Conservation (phyloP, 176 grass and related monocot genomes). For the Avena sativa region DNA sequence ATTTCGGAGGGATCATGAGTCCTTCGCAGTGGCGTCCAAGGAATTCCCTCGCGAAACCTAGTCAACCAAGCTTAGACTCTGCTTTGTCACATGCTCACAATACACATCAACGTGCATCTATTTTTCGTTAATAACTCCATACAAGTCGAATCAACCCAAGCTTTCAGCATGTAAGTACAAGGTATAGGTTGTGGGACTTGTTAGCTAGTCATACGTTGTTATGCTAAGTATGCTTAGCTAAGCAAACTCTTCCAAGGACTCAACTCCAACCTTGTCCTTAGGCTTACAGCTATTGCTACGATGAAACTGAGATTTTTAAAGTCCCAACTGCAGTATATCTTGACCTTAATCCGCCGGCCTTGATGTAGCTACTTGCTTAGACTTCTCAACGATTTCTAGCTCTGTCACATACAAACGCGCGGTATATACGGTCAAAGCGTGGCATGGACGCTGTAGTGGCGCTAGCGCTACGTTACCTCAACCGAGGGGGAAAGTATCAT, state of each 20-base stretch:
- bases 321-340: background rate
- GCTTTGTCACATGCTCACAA: background rate
- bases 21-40: background rate
- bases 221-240: background rate
- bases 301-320: background rate
- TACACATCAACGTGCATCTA: background rate
- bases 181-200: background rate
- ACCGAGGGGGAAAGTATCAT: background rate
- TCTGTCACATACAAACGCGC: background rate
- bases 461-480: background rate
- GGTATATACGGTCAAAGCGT: background rate
- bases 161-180: background rate
- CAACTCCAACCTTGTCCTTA: background rate
- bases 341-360: slow-evolving; percentile 30
- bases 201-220: background rate
- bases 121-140: too few species aligned
- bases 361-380: slow-evolving; percentile 32
- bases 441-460: background rate
- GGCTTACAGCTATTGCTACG: background rate
- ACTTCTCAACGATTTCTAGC: background rate
- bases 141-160: background rate
- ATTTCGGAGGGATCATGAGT: background rate
- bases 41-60: background rate
- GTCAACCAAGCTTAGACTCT: background rate
- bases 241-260: background rate